A percentile compares a stretch with the other conserved stretches of the same genome.
These are phyloP conservation scores for Pseudozyma sp. DNA, from an alignment of 1,284 basidiomycete species.

Conservation along the genomic window DNA sequence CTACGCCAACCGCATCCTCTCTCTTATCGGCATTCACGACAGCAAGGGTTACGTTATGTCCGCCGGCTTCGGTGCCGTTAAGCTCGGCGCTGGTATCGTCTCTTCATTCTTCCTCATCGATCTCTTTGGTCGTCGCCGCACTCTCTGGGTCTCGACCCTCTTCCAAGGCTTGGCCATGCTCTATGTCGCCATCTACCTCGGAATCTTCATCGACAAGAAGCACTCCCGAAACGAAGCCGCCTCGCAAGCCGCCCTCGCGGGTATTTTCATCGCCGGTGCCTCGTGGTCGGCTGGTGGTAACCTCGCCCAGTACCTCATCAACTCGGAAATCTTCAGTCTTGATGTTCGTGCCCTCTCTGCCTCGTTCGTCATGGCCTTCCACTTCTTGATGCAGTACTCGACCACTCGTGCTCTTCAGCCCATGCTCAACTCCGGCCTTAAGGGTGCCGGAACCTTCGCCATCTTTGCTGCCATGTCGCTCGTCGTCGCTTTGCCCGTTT, in stretches of 20 bases:
- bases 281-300: constrained; percentile 48
- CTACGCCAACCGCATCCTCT: constrained; percentile 48
- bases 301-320: constrained; percentile 51
- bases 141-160: constrained; percentile 36
- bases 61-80: constrained; percentile 48
- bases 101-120: constrained; percentile 53
- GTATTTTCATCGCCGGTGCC: constrained; percentile 50
- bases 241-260: constrained; percentile 34
- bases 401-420: constrained; percentile 40
- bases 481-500: constrained; percentile 33
- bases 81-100: constrained; percentile 45
- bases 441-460: constrained; percentile 45
- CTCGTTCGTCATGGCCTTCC: constrained; percentile 49
- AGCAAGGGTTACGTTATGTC: constrained; percentile 44
- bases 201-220: constrained; percentile 39
- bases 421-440: constrained; percentile 50
- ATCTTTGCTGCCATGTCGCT: constrained; percentile 43
- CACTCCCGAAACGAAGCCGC: constrained; percentile 32
- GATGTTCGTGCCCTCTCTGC: constrained; percentile 45
- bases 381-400: constrained; percentile 49
- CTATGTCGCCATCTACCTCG: constrained; percentile 46
- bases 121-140: constrained; percentile 47
- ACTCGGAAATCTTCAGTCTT: constrained; percentile 47
- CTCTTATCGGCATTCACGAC: constrained; percentile 40
- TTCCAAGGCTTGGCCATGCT: constrained; percentile 49